These are phyloP conservation scores for Gilbertella persicaria DNA, from an alignment of 371 early-diverging fungal genomes.

Conservation along the genomic window DNA sequence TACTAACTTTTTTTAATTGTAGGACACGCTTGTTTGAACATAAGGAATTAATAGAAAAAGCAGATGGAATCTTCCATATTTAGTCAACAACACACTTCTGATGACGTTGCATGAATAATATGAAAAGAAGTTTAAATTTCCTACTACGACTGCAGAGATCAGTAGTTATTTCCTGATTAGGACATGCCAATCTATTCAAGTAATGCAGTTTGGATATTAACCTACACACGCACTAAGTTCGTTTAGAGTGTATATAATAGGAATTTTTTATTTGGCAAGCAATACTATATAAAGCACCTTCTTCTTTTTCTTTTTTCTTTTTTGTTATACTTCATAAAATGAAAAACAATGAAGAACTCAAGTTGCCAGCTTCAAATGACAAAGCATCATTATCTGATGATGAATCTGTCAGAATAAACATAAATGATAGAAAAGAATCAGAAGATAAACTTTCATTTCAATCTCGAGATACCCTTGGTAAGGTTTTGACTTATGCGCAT, in stretches of 20 bases:
- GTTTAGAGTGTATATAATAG: neutral
- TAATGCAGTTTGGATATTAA: neutral
- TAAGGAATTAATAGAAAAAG: neutral
- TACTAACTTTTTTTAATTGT: conserved; percentile 6
- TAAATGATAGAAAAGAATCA: neutral
- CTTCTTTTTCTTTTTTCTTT: conserved; percentile 1
- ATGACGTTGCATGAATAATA: conserved; percentile 5
- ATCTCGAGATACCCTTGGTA: conserved; percentile 4
- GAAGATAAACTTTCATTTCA: neutral
- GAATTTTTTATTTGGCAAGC: conserved; percentile 1
- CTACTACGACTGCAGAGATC: neutral
- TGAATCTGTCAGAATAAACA: no score
- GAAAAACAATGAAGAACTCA: no score
- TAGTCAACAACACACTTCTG: neutral
- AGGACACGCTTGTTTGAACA: conserved; percentile 15
- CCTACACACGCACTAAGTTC: neutral
- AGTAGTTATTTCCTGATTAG: neutral
- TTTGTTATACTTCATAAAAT: neutral
- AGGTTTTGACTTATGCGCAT: no score
- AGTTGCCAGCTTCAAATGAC: no score
- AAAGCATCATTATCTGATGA: neutral
- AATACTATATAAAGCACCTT: neutral
- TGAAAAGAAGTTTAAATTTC: conserved; percentile 6
- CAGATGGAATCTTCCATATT: neutral
- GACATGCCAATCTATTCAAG: neutral